These are phyloP conservation scores for Pythium chondricola DNA, from an alignment of 352 stramenopile species.

Conservation along the genomic window DNA sequence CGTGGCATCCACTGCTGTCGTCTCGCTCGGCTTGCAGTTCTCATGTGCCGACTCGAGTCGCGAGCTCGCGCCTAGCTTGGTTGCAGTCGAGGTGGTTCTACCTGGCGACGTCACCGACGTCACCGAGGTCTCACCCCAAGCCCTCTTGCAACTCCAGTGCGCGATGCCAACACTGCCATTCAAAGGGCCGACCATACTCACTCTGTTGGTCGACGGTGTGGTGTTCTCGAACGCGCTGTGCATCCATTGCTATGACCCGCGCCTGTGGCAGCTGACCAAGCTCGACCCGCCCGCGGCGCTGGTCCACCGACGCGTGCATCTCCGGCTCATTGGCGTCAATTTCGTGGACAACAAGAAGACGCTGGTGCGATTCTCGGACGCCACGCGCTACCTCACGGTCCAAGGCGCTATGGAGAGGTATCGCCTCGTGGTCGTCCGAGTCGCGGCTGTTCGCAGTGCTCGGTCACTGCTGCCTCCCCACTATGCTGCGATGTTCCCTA, in stretches of 20 bases:
- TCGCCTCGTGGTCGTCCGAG: constrained; percentile 42
- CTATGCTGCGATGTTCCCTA: constrained; percentile 7
- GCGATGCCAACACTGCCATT: constrained; percentile 49
- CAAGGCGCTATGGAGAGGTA: constrained; percentile 32
- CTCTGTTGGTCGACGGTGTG: constrained; percentile 36
- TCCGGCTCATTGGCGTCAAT: constrained; percentile 47
- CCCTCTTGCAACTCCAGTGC: constrained; percentile 52
- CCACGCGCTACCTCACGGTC: constrained; percentile 32
- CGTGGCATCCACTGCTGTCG: too few species aligned
- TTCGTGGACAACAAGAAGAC: constrained; percentile 73
- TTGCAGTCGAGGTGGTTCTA: constrained; percentile 37
- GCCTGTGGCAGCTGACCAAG: constrained; percentile 33
- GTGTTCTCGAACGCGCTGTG: constrained; percentile 59
- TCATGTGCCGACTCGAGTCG: constrained; percentile 37
- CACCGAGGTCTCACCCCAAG: constrained; percentile 2
- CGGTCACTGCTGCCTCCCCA: constrained; percentile 25
- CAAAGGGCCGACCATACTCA: constrained; percentile 40
- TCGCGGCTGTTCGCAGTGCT: constrained; percentile 45
- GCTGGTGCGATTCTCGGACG: constrained; percentile 41
- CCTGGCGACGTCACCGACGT: neutral
- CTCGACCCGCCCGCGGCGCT: constrained; percentile 46
- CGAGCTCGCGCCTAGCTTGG: constrained; percentile 24
- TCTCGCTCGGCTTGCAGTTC: constrained; percentile 25
- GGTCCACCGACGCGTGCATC: constrained; percentile 15
- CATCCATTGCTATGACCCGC: constrained; percentile 67